Base-by-base conservation (phyloP, 176 grass and related monocot species). In the Juncus inflexus region DNA sequence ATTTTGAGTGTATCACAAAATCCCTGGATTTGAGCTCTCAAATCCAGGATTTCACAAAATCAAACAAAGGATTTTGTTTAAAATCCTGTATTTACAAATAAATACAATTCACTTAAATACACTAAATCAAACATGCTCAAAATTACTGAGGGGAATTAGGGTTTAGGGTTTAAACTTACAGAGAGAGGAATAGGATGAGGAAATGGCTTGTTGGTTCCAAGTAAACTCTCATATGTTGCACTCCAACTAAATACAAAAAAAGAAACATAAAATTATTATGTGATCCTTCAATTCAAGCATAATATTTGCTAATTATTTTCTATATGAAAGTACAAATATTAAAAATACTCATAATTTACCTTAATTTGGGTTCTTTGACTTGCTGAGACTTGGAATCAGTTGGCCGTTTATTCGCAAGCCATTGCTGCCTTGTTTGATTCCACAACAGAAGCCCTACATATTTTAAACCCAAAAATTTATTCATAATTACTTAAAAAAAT, bases 151-250 rank as follows among this genome's bases (percentile, higher is more conserved):
- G 19, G 19, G 19, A 28, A 28, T 28, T 28, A 28, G 19, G 19
- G 19, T 28, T 28, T 28, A 28, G 19, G 19, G 19, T 28, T 28
- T 28, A 28, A 28, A 9, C 74, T 81, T 91, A 96, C 91, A 66
- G 74, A 90, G 62, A 96, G 84, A 77, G 87, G 84, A 58, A 96
- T 88, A 40, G 77, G 77, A 53, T 88, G 91, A 13, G 79, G 49
- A 79, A 96, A 96, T 65, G 79, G 82, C 69, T 96, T 96, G 72
- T 86, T 91, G 79, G 84, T 96, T 53, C 84, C 91, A 36, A 96
- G 77, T 43, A 96, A 71, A 53, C 59, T 75, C 42, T 96, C 91
- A 53, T 96, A 91, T 0, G 87, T 88, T 45, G 91, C 85, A 60
- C 87, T 91, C 84, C 79, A 81, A 83, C 91, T 96, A 84, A 75